Evolutionary conservation across 768 basidiomycete genomes (phyloP).

Genomic region (Gautieria morchelliformis): DNA sequence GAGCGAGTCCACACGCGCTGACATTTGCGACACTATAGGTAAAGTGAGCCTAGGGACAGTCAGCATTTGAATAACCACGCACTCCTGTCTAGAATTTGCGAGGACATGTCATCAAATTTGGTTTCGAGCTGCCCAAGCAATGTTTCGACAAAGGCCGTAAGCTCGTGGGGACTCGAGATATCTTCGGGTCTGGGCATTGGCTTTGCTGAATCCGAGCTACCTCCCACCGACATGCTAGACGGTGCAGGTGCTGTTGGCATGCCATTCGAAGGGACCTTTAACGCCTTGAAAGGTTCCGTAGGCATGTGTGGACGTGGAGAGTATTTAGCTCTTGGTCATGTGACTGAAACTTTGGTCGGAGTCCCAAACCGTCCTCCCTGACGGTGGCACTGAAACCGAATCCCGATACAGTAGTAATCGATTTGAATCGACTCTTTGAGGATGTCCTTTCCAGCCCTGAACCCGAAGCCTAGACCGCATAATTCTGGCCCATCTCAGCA

Average conservation of each 20-base stretch:
- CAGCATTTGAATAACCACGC: conserved; percentile 21
- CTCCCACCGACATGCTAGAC: background rate
- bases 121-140: conserved; percentile 80
- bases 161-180: conserved; percentile 87
- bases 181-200: conserved; percentile 37
- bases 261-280: background rate
- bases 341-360: too few species aligned
- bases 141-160: conserved; percentile 90
- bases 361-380: too few species aligned
- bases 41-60: conserved; percentile 6
- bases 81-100: conserved; percentile 81
- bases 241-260: background rate
- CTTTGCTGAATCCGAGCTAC: conserved; percentile 10
- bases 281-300: conserved; percentile 30
- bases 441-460: too few species aligned
- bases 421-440: too few species aligned
- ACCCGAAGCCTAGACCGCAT: too few species aligned
- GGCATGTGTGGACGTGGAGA: conserved; percentile 22
- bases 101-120: conserved; percentile 90
- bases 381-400: too few species aligned
- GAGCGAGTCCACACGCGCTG: conserved; percentile 77
- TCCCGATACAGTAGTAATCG: too few species aligned
- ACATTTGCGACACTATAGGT: conserved; percentile 81
- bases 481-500: too few species aligned
- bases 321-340: background rate